A percentile compares a stretch with the other conserved stretches of the same genome.
Evolutionary conservation across 2,329 filamentous ascomycete species (phyloP).

Genomic region (Penicillium sumatraense): DNA sequence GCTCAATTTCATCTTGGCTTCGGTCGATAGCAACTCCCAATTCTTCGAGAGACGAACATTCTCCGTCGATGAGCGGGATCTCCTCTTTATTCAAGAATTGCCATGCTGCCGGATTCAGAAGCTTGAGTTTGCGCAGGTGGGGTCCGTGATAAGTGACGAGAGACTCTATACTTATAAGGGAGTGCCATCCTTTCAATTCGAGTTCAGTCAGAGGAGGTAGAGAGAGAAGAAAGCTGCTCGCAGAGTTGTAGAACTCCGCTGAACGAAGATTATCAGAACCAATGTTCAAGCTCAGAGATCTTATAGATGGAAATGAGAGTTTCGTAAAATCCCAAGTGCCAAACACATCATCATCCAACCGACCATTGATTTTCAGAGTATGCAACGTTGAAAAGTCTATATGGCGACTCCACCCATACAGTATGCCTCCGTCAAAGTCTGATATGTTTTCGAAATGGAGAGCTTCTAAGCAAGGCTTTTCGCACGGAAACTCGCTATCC

Average conservation of each 20-base stretch:
- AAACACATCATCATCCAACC: background rate
- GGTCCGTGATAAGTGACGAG: background rate
- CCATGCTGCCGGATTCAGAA: background rate
- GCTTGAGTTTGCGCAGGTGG: background rate
- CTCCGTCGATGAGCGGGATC: background rate
- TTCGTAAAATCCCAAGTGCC: background rate
- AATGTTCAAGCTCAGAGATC: background rate
- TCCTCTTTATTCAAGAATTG: background rate
- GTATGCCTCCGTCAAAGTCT: background rate
- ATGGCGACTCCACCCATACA: background rate
- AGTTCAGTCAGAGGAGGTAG: constrained; percentile 3
- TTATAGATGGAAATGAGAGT: background rate
- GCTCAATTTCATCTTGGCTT: background rate
- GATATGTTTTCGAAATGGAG: background rate
- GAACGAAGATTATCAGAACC: background rate
- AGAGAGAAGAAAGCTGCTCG: background rate
- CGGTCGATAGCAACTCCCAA: background rate
- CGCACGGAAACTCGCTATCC: too few relatives aligned
- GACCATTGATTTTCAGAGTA: background rate
- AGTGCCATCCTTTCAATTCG: constrained; percentile 1
- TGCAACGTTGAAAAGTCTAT: background rate
- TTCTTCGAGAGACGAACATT: background rate
- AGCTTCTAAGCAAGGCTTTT: too few relatives aligned
- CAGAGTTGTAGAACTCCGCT: background rate
- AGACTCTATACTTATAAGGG: background rate